Evolutionary conservation across 208 protist genomes (phyloP), one percentile per base, ranked within the genome.

Genomic region (Leishmania aethiopica): DNA sequence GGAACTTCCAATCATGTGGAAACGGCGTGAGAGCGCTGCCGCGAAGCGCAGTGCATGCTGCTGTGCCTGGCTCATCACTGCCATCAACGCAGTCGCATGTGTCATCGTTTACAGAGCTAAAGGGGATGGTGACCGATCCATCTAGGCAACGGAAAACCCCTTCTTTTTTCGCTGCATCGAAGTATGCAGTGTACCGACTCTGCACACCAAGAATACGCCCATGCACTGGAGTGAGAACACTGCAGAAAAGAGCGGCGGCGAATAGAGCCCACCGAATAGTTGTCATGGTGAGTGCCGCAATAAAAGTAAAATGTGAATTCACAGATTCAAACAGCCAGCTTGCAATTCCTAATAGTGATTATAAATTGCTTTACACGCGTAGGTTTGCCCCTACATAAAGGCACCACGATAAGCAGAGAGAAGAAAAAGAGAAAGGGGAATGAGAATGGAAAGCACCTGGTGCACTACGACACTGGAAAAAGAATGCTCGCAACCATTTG

Each of bases 71-170:
- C 87, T 99, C 98, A 87, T 99, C 98, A 72, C 87, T 96, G 45
- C 98, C 98, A 84, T 99, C 98, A 53, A 81, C 59, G 79, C 98
- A 99, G 84, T 99, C 98, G 84, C 98, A 99, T 83, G 97, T 98
- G 70, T 99, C 96, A 80, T 99, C 93, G 86, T 99, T 99, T 25
- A 99, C 96, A 10, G 87, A 40, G 28, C 64, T 53, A 40, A 91
- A 86, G 37, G 90, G 83, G 40, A 99, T 94, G 15, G 74, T 82
- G 10, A 67, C 67, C 25, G 85, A 88, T 0, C 74, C 78, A 69
- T 94, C 85, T 15, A 94, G 73, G 70, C 92, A 96, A 15, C 60
- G 62, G 74, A 96, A 96, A 0, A 17, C 10, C 0, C 74, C 73
- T 19, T 79, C 37, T 0, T 32, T 1, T n/a, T 85, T 75, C 5